Base-by-base conservation (phyloP, 306 rosid species). In the Dryas alaskensis region DNA sequence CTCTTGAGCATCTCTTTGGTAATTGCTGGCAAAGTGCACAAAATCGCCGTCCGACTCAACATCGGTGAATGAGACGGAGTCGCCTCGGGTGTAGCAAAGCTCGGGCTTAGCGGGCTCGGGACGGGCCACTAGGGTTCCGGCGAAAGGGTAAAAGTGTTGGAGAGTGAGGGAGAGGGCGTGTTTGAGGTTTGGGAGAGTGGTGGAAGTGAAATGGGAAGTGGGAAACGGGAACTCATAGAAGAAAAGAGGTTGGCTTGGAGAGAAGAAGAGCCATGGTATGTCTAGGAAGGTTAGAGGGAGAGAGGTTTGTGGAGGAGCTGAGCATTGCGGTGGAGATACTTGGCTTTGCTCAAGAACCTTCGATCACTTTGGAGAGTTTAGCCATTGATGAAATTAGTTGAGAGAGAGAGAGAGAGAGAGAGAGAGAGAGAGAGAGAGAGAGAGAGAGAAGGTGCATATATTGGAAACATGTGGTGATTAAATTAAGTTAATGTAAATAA, bases 251-350 rank as follows among this genome's bases (percentile, higher is more conserved):
- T 80, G 73, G 76, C 69, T 76, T 62, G 88, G 90, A 71, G 88
- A 81, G 88, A 80, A 88, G 79, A 86, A 83, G 39, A 70, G 73
- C 88, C 96, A 43, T 81, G 84, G 80, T 64, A 87, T 69, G 89
- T 74, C 60, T 48, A 86, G 70, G 74, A 86, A 88, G 12, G 92
- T 86, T 48, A 88, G 81, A 27, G 87, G 86, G 54, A 83, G 89
- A 57, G 76, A 68, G 60, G 49, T 37, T 19, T 46, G 17, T 27
- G 72, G 73, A 25, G 69, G 16, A 1, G 55, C 7, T 57, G 75
- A 69, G n/a, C 62, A 62, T 6, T 75, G 71, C 3, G 77, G 81
- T n/a, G 80, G 81, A 59, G 70, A 67, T 57, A 83, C 37, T 8
- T 45, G 54, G 67, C 80, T 68, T 11, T 83, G 74, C 66, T 85